Percentiles rank a stretch among this genome's conserved stretches.
phyloP scores from a whole-genome alignment of 108 stramenopile genomes.

The Stephanodiscus triporus region DNA sequence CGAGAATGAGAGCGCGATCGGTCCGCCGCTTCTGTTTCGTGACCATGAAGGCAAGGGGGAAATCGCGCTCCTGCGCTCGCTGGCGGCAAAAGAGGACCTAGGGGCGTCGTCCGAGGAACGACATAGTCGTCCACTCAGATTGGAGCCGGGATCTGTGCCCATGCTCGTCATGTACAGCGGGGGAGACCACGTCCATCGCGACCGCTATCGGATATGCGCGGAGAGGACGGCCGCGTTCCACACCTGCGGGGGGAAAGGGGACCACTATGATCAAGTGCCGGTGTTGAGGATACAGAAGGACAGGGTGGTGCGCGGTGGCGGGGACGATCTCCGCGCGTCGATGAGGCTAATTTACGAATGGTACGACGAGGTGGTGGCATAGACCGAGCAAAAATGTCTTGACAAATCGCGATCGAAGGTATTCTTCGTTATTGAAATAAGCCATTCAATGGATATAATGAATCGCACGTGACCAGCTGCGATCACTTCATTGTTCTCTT shows the following conservation, averaged over 20 bases:
- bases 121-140: constrained; percentile 22
- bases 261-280: constrained; percentile 32
- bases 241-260: constrained; percentile 9
- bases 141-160: constrained; percentile 42
- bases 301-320: too few relatives aligned
- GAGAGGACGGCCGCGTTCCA: constrained; percentile 48
- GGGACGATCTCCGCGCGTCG: too few relatives aligned
- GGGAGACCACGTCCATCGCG: constrained; percentile 12
- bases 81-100: constrained; percentile 4
- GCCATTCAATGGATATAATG: too few relatives aligned
- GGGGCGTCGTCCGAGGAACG: background rate
- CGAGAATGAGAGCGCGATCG: too few relatives aligned
- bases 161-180: constrained; percentile 34
- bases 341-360: constrained; percentile 40
- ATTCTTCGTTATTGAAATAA: too few relatives aligned
- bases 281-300: constrained; percentile 16
- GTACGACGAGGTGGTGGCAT: constrained; percentile 43
- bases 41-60: background rate
- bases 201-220: constrained; percentile 41
- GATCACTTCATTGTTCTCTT: too few relatives aligned
- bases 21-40: too few relatives aligned
- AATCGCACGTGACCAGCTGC: too few relatives aligned
- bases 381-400: too few relatives aligned
- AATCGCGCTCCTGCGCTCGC: constrained; percentile 16
- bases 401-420: too few relatives aligned